Evolutionary conservation across 768 basidiomycete species (phyloP), one percentile per base, ranked within the genome.

Genomic region (Amanita pallidorosea): DNA sequence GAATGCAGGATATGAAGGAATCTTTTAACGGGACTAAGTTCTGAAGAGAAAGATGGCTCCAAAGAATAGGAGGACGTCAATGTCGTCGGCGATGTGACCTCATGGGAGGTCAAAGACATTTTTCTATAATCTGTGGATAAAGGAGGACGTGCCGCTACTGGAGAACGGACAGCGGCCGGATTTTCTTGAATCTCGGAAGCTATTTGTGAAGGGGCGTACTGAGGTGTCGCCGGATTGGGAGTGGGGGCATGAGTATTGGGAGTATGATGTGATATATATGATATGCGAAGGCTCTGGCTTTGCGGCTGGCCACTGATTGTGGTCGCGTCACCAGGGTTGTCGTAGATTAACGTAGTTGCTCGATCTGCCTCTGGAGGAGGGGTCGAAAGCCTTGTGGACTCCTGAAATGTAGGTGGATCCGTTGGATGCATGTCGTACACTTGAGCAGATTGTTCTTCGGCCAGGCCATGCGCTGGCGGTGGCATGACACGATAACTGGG

Each of bases 1-100:
- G 62, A 54, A 44, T 74, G 70, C 3, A 78, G 27, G 2, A 58
- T 65, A 6, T 65, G 57, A 47, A 75, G 59, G 49, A 76, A 77
- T 12, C 68, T 65, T 31, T 68, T 68, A 9, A 77, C 53, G 1
- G 72, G 72, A 38, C 65, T 64, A 31, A 73, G 63, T 23, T 62
- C 65, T 22, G 56, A 57, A 44, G 65, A 61, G 51, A 70, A 71
- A 3, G 71, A 71, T 9, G 68, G 68, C 33, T 68, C 67, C 15
- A 61, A 61, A 4, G 60, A 61, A 13, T 55, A 60, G 1, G 62
- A 62, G 1, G 65, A 63, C 9, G 58, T 54, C 2, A 58, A 56
- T 34, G 47, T 59, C 40, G 48, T 55, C 52, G 40, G 59, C 43
- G 44, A 63, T 7, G 64, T 60, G 2, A 62, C 54, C 9, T 54